These are phyloP conservation scores for Oropetium thomaeum DNA, from an alignment of 176 grass and related monocot genomes.

Conservation along the genomic window DNA sequence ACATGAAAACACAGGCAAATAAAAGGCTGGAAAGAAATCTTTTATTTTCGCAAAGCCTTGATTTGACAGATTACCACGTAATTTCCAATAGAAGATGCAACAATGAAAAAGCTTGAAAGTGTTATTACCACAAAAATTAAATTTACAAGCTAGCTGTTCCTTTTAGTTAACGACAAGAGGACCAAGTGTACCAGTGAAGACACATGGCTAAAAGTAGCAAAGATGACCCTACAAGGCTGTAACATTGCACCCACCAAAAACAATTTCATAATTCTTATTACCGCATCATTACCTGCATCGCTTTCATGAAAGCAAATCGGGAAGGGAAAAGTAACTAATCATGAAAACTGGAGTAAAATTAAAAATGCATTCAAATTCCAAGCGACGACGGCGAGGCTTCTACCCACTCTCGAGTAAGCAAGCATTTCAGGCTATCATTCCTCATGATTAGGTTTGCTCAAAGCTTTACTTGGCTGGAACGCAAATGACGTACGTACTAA, in stretches of 20 bases:
- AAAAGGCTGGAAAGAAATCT: not conserved
- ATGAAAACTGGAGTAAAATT: not conserved
- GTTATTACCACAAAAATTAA: constrained; percentile 1
- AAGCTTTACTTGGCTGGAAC: constrained; percentile 28
- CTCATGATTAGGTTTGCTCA: constrained; percentile 20
- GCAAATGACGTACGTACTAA: constrained; percentile 28
- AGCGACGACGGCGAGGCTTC: not conserved
- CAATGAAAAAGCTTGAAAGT: constrained; percentile 21
- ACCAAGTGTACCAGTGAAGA: constrained; percentile 40
- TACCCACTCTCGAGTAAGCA: not conserved
- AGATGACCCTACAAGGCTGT: constrained; percentile 33
- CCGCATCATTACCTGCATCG: constrained; percentile 21
- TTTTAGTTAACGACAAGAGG: constrained; percentile 27
- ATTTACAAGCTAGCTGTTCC: constrained; percentile 32
- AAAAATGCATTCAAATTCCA: not conserved
- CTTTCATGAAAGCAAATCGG: constrained; percentile 9
- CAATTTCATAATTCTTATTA: not conserved
- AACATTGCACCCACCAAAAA: constrained; percentile 16
- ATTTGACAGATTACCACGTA: not conserved
- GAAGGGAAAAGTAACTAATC: not conserved
- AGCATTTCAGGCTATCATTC: not conserved
- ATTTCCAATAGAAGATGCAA: not conserved
- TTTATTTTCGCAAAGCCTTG: not conserved
- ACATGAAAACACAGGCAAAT: not conserved
- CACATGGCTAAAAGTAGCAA: constrained; percentile 44